Base-by-base conservation (phyloP, 2,329 filamentous ascomycete species). In the Beauveria brongniartii region DNA sequence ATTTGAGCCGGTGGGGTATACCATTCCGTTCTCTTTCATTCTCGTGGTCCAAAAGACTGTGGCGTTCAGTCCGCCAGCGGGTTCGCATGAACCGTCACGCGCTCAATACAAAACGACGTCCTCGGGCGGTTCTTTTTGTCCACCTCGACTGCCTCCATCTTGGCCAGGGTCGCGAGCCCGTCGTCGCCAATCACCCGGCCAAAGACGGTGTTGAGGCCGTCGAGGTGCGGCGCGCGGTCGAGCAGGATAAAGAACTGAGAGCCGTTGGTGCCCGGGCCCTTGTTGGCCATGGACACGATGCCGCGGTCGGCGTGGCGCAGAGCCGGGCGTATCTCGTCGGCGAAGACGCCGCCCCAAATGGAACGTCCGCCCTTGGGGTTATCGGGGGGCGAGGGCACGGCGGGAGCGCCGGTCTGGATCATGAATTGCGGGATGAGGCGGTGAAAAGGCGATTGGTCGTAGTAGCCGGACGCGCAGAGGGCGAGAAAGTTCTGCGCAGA, bases 121-220 rank as follows among this genome's bases (percentile, higher is more conserved):
- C 85, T 86, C 0, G 90, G 90, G 55, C 90, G 77, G 67, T 82
- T 86, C 80, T 93, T 94, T 77, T 86, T 89, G 73, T 94, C 91
- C 53, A 92, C 84, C 64, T 86, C 82, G 22, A 90, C 73, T 24
- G 75, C 80, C 77, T 94, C 90, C 69, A 94, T 80, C 71, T 83
- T 86, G 60, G 86, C 83, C 67, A 94, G 74, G 5, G 88, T 89
- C 41, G 78, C 82, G 53, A 86, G 68, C 61, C 82, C 81, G 50
- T 86, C 84, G 66, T 88, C 86, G 43, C 82, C 86, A 61, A 88
- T 78, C 40, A 93, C 78, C 71, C 87, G 86, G 12, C 90, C 90
- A 74, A 95, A 93, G 2, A 93, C 87, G 0, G 90, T 92, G 70
- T 94, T 94, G 71, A 91, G 83, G 5, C 90, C 90, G 71, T 94